A percentile compares a stretch with the other conserved stretches of the same genome.
Evolutionary conservation across 2,329 filamentous ascomycete species (phyloP).

Genomic region (Byssochlamys sp.): DNA sequence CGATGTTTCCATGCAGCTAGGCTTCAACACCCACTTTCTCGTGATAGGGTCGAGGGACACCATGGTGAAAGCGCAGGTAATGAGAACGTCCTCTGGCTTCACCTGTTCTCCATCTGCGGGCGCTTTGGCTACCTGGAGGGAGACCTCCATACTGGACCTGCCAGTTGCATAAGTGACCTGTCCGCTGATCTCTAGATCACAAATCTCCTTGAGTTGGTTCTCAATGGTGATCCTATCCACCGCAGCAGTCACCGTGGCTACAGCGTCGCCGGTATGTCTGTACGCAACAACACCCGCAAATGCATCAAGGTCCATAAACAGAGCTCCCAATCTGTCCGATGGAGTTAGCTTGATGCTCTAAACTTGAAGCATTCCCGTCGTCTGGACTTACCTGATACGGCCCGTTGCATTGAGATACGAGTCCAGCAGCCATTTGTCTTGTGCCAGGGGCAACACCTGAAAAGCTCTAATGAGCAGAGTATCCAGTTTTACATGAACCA

Average conservation of each 20-base stretch:
- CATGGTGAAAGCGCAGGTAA: slow-evolving; percentile 71
- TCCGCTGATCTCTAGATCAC: slow-evolving; percentile 64
- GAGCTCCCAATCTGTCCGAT: slow-evolving; percentile 51
- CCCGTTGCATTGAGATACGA: slow-evolving; percentile 68
- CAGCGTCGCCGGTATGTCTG: slow-evolving; percentile 57
- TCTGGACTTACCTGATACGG: slow-evolving; percentile 50
- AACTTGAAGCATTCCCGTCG: background rate
- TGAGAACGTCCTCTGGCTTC: slow-evolving; percentile 52
- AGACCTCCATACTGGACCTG: slow-evolving; percentile 63
- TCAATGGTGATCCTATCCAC: slow-evolving; percentile 59
- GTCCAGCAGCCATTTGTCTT: slow-evolving; percentile 67
- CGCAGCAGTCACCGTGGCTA: slow-evolving; percentile 55
- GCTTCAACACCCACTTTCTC: slow-evolving; percentile 41
- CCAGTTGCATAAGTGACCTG: slow-evolving; percentile 63
- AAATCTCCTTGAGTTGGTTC: slow-evolving; percentile 65
- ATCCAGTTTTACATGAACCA: slow-evolving; percentile 8
- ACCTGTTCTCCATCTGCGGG: slow-evolving; percentile 47
- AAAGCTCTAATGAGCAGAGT: slow-evolving; percentile 10
- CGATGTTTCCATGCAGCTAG: background rate
- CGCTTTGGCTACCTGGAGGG: slow-evolving; percentile 61
- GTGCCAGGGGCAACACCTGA: slow-evolving; percentile 57
- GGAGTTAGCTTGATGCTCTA: slow-evolving; percentile 2
- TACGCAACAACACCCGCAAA: slow-evolving; percentile 67
- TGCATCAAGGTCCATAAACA: slow-evolving; percentile 74
- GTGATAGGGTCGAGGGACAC: slow-evolving; percentile 61